A percentile compares a stretch with the other conserved stretches of the same genome.
Conservation (phyloP, 352 stramenopile genomes). For the Plasmopara halstedii region DNA sequence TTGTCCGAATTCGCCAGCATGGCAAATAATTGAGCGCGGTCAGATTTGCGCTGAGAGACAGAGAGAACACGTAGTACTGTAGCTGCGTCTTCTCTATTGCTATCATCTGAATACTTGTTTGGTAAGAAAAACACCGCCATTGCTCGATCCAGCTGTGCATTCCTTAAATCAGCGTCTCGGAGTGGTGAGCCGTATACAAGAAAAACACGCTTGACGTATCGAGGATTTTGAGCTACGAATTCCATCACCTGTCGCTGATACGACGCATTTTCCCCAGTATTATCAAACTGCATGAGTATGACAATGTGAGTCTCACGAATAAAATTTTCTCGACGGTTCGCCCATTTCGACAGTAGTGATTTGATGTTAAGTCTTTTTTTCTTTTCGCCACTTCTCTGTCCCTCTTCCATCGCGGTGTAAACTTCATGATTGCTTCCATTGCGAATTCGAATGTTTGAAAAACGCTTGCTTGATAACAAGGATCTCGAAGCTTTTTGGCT, state of each 20-base stretch:
- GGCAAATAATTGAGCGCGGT: conserved; percentile 66
- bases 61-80: conserved; percentile 77
- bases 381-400: conserved; percentile 8
- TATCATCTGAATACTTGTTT: conserved; percentile 75
- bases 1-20: conserved; percentile 85
- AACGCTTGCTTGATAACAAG: conserved; percentile 5
- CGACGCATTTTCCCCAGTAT: conserved; percentile 29
- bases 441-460: conserved; percentile 12
- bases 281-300: conserved; percentile 68
- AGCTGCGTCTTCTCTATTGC: conserved; percentile 72
- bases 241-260: conserved; percentile 61
- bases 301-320: conserved; percentile 79
- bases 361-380: conserved; percentile 12
- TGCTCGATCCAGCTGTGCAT: conserved; percentile 51
- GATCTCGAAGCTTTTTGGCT: conserved; percentile 7
- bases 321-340: conserved; percentile 35
- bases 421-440: conserved; percentile 24
- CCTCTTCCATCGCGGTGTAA: conserved; percentile 27
- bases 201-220: conserved; percentile 75
- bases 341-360: conserved; percentile 35
- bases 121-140: conserved; percentile 81
- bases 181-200: conserved; percentile 70
- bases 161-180: conserved; percentile 39
- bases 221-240: conserved; percentile 60
- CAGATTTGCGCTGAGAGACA: conserved; percentile 52